phyloP scores from a whole-genome alignment of 352 stramenopile species.

The Globisporangium carolinianum region DNA sequence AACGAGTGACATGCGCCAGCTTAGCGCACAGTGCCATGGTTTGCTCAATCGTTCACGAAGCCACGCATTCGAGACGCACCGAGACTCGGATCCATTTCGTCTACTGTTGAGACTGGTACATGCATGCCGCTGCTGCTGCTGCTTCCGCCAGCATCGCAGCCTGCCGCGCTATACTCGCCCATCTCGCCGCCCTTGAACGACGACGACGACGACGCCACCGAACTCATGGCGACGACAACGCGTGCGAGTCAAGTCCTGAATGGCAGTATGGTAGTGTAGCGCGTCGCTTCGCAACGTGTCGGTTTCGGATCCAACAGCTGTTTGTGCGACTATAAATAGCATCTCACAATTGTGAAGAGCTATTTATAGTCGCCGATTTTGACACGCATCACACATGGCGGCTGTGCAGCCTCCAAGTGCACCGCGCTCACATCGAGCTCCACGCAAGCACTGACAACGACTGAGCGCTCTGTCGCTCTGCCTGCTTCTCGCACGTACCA shows the following conservation, averaged over 20 bases:
- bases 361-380: background rate
- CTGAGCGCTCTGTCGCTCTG: no score
- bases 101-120: slow-evolving; percentile 34
- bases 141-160: slow-evolving; percentile 5
- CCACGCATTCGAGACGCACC: slow-evolving; percentile 19
- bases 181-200: slow-evolving; percentile 25
- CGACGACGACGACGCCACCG: slow-evolving; percentile 25
- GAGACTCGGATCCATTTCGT: slow-evolving; percentile 79
- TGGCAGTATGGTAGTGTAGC: no score
- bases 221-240: slow-evolving; percentile 22
- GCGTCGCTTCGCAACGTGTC: no score
- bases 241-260: background rate
- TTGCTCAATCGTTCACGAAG: background rate
- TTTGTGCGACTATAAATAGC: background rate
- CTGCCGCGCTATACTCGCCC: slow-evolving; percentile 11
- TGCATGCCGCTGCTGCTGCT: slow-evolving; percentile 17
- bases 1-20: background rate
- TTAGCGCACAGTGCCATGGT: background rate
- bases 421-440: no score
- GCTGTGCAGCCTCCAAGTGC: no score
- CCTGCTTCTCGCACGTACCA: no score
- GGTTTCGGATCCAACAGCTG: no score
- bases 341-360: background rate
- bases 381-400: background rate
- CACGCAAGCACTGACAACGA: background rate